A percentile compares a stretch with the other conserved stretches of the same genome.
Conservation (phyloP, 805 yeast genomes). For the Candida alai region DNA sequence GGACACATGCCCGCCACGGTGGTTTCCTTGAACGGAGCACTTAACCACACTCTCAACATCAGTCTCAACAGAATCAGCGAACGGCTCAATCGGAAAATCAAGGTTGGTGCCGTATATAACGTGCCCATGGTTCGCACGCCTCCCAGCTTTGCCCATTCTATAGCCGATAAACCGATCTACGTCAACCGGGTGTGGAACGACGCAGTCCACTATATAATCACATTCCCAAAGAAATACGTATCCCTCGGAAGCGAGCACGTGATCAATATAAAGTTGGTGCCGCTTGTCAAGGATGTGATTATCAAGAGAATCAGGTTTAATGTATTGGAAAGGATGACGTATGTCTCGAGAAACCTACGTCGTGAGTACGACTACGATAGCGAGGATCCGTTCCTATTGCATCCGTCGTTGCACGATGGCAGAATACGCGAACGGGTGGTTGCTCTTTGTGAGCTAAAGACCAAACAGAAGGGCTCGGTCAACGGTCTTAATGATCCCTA, state of each 20-base stretch:
- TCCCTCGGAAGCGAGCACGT: slow-evolving; percentile 57
- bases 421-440: slow-evolving; percentile 48
- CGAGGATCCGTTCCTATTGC: slow-evolving; percentile 24
- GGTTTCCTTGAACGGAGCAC: slow-evolving; percentile 46
- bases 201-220: slow-evolving; percentile 63
- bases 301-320: slow-evolving; percentile 64
- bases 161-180: slow-evolving; percentile 68
- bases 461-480: slow-evolving; percentile 36
- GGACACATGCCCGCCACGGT: slow-evolving; percentile 61
- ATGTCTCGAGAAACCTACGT: slow-evolving; percentile 52
- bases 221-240: slow-evolving; percentile 67
- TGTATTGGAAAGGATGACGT: slow-evolving; percentile 62
- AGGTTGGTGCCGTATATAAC: slow-evolving; percentile 25
- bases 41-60: slow-evolving; percentile 40
- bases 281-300: slow-evolving; percentile 57
- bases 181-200: slow-evolving; percentile 76
- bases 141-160: slow-evolving; percentile 53
- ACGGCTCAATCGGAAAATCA: slow-evolving; percentile 32
- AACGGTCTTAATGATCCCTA: slow-evolving; percentile 38
- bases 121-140: slow-evolving; percentile 53
- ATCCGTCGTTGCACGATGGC: slow-evolving; percentile 12
- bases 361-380: slow-evolving; percentile 38
- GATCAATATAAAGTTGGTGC: slow-evolving; percentile 63
- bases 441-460: slow-evolving; percentile 60
- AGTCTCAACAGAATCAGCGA: slow-evolving; percentile 36